Base-by-base conservation (phyloP, 176 grass and related monocot genomes). In the Stipa capillata region DNA sequence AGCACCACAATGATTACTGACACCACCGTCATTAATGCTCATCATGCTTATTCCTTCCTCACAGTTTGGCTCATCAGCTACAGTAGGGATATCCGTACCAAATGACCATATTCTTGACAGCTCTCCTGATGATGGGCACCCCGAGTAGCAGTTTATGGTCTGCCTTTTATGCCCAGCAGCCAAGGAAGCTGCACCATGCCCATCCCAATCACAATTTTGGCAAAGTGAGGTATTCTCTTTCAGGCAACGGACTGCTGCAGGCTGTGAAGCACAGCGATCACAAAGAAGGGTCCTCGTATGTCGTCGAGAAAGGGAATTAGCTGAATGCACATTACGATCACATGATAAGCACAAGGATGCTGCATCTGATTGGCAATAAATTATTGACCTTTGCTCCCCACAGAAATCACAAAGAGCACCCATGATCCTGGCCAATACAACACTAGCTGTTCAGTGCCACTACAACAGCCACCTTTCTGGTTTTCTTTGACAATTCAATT, bases 81-180 rank as follows among this genome's bases (percentile, higher is more conserved):
- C 78, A 86, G 51, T 29, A 36, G 83, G 87, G 43, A 89, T 83
- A 73, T 94, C 85, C 75, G 59, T 82, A 85, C 78, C 32, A 84
- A 99, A 99, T 24, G 88, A 85, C 92, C 92, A 99, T 67, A 95
- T 77, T 87, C 90, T 93, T 13, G 92, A 89, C 57, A 99, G 76
- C 71, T 93, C 96, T 76, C 84, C 92, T 7, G 86, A 74, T 9
- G 96, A 93, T 41, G 92, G 92, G 35, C 96, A 99, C 21, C 92
- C 96, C 0, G 92, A 95, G 40, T 95, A 99, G 58, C 92, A 89
- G 72, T 89, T 94, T 81, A 99, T 89, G 28, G 86, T 52, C 84
- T 99, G 90, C 62, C 88, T 92, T 88, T 79, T 91, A 87, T 99
- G 96, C 41, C 79, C 90, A 69, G 84, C 61, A 81, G 65, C 81